Percentiles rank a stretch among this genome's conserved stretches.
Evolutionary conservation across 495 filamentous ascomycete species (phyloP).

Genomic region (Usnea hakonensis): DNA sequence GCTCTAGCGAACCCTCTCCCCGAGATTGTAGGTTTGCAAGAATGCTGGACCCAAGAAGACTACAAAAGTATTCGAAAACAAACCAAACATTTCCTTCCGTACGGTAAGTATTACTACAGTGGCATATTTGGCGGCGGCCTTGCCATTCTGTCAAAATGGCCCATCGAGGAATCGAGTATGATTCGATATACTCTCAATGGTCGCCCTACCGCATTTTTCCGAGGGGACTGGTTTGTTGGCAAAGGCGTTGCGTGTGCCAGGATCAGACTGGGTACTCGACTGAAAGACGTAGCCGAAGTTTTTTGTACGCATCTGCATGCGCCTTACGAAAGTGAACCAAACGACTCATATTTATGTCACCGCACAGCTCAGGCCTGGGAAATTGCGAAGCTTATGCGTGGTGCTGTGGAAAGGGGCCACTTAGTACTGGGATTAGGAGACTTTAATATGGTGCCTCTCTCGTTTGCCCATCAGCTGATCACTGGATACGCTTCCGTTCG

Average conservation of each 20-base stretch:
- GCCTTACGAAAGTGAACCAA: constrained; percentile 70
- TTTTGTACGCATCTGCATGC: constrained; percentile 95
- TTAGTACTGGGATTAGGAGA: constrained; percentile 80
- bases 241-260: constrained; percentile 86
- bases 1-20: constrained; percentile 58
- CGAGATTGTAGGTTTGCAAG: constrained; percentile 87
- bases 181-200: constrained; percentile 85
- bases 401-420: constrained; percentile 75
- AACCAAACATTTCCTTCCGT: constrained; percentile 72
- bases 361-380: constrained; percentile 96
- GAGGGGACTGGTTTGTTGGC: constrained; percentile 80
- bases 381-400: constrained; percentile 82
- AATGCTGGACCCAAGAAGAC: constrained; percentile 91
- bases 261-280: constrained; percentile 61
- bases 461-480: constrained; percentile 79
- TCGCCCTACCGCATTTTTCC: constrained; percentile 82
- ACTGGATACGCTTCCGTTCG: constrained; percentile 67
- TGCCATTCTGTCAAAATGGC: constrained; percentile 90
- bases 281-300: constrained; percentile 71
- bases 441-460: constrained; percentile 89
- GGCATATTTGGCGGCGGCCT: constrained; percentile 85
- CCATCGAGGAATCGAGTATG: constrained; percentile 90
- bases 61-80: constrained; percentile 71
- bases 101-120: constrained; percentile 88
- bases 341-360: constrained; percentile 85